Evolutionary conservation across 257 asterid genomes (phyloP).

Genomic region (Gynochthodes officinalis): DNA sequence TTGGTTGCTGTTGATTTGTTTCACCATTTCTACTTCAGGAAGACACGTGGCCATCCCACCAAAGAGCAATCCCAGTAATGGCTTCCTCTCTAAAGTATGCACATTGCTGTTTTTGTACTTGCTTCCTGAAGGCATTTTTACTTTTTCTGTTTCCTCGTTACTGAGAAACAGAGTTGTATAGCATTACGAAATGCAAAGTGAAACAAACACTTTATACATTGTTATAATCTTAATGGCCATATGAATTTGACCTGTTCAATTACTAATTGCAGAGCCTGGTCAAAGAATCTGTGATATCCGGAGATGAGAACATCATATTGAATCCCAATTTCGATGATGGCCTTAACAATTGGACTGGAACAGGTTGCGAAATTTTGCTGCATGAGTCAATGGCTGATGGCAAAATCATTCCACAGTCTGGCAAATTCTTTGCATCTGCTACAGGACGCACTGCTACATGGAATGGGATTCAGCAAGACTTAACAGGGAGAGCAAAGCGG

Average conservation of each 20-base stretch:
- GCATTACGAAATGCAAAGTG: no score
- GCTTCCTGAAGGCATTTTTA: not conserved
- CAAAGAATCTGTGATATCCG: conserved; percentile 28
- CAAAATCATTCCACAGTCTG: conserved; percentile 57
- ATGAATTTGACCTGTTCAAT: not conserved
- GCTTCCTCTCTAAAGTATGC: not conserved
- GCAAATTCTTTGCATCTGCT: conserved; percentile 72
- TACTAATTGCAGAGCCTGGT: conserved; percentile 31
- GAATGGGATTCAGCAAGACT: conserved; percentile 92
- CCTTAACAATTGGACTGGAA: conserved; percentile 75
- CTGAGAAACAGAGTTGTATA: not conserved
- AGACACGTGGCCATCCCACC: not conserved
- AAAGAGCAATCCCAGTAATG: not conserved
- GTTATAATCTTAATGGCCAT: not conserved
- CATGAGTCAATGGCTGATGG: conserved; percentile 69
- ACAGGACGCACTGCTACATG: conserved; percentile 63
- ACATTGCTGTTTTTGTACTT: not conserved
- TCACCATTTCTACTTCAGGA: not conserved
- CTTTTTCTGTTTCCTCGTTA: not conserved
- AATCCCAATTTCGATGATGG: conserved; percentile 73
- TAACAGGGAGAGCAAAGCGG: conserved; percentile 65
- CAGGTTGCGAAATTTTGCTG: conserved; percentile 66
- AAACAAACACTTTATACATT: not conserved
- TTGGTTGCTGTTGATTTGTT: not conserved
- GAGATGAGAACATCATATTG: conserved; percentile 46